phyloP scores from a whole-genome alignment of 441 rosid species.

The Gossypium trilobum region DNA sequence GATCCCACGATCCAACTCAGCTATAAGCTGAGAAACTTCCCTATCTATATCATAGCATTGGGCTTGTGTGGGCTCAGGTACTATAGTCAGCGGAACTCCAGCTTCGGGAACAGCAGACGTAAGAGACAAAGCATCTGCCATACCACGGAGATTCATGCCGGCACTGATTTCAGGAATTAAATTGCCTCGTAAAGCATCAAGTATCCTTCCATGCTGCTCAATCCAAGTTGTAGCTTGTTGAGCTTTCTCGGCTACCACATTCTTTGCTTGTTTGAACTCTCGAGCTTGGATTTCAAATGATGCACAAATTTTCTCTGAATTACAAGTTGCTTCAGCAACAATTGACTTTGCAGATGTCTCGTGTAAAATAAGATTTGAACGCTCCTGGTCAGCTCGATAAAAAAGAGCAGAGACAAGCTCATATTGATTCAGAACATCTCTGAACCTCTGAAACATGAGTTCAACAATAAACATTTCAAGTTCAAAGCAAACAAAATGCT shows the following conservation, averaged over 20 bases:
- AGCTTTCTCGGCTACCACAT: conserved; percentile 68
- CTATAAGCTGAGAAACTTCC: conserved; percentile 66
- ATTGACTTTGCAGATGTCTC: conserved; percentile 85
- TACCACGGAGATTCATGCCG: conserved; percentile 40
- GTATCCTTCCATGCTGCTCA: conserved; percentile 81
- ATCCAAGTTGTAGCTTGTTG: conserved; percentile 85
- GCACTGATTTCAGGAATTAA: conserved; percentile 59
- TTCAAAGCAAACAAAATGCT: conserved; percentile 16
- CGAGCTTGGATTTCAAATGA: conserved; percentile 75
- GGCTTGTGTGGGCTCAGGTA: conserved; percentile 96
- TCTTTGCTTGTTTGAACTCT: conserved; percentile 82
- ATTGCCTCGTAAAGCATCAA: conserved; percentile 74
- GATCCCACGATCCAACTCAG: conserved; percentile 66
- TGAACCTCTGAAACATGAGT: conserved; percentile 59
- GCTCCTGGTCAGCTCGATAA: conserved; percentile 84
- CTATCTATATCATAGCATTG: conserved; percentile 84
- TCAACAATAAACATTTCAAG: conserved; percentile 20
- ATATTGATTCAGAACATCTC: conserved; percentile 62
- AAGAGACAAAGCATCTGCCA: conserved; percentile 58
- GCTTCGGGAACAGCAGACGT: conserved; percentile 80
- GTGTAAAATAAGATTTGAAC: conserved; percentile 56
- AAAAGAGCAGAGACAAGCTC: conserved; percentile 66
- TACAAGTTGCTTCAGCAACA: conserved; percentile 78
- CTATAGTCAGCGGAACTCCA: conserved; percentile 84
- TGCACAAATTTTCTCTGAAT: conserved; percentile 52